phyloP scores from a whole-genome alignment of 202 grass and related monocot genomes.

The Musa balbisiana region DNA sequence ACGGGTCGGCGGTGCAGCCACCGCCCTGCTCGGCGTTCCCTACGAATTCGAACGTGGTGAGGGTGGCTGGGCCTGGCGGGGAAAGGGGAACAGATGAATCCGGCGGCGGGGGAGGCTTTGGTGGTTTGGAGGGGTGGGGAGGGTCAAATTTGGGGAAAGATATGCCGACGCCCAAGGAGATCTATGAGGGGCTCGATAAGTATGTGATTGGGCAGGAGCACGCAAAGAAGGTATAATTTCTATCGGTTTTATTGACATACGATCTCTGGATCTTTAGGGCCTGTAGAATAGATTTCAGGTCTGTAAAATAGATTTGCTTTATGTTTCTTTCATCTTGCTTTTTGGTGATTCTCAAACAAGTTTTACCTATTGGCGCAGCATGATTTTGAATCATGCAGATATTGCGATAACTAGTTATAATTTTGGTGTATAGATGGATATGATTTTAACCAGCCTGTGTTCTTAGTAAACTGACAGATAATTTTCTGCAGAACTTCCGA shows the following conservation, averaged over 20 bases:
- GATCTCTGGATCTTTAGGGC: background rate
- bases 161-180: constrained; percentile 87
- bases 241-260: background rate
- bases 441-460: no score
- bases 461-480: no score
- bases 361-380: background rate
- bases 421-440: no score
- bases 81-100: constrained; percentile 28
- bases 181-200: constrained; percentile 76
- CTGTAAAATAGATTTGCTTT: background rate
- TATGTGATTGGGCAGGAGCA: constrained; percentile 91
- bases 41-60: constrained; percentile 65
- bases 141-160: constrained; percentile 83
- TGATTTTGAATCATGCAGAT: no score
- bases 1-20: constrained; percentile 49
- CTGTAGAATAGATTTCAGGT: background rate
- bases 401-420: no score
- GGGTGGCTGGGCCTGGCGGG: constrained; percentile 47
- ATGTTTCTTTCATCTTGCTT: background rate
- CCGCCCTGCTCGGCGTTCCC: constrained; percentile 58
- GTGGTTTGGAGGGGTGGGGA: constrained; percentile 67
- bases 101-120: constrained; percentile 30
- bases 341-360: background rate
- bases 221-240: constrained; percentile 76
- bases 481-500: no score